A percentile compares a stretch with the other conserved stretches of the same genome.
These are phyloP conservation scores for Plasmodium vivax DNA, from an alignment of 169 alveolate genomes.

Conservation along the genomic window DNA sequence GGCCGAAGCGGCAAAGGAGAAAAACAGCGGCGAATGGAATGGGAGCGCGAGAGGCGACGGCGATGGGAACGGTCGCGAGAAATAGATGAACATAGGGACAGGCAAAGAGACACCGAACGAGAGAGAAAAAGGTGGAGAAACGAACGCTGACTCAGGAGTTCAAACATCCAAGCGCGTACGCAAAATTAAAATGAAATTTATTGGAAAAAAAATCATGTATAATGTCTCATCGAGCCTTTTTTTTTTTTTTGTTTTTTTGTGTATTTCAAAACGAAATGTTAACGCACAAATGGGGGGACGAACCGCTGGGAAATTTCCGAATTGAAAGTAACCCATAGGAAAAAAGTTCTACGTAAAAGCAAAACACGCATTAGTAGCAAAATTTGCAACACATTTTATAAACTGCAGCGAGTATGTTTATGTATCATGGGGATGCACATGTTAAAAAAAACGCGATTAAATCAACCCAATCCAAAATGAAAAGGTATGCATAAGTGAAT, in stretches of 20 bases:
- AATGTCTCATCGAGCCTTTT: not conserved
- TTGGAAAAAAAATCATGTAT: not conserved
- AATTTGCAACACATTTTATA: not conserved
- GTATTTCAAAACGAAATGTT: not conserved
- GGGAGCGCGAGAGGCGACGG: not conserved
- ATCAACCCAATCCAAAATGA: not conserved
- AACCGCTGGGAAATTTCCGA: not conserved
- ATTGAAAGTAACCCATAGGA: not conserved
- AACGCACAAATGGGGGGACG: not conserved
- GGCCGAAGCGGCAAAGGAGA: not conserved
- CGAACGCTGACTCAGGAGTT: not conserved
- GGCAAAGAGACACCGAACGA: not conserved
- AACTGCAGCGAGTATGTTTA: not conserved
- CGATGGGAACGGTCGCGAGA: not conserved
- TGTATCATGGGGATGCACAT: not conserved
- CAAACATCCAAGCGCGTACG: not conserved
- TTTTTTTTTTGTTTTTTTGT: not conserved
- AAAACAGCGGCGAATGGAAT: not conserved
- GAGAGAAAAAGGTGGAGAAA: constrained; percentile 9
- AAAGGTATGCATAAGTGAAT: not conserved
- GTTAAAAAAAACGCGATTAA: not conserved
- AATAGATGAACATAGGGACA: constrained; percentile 17
- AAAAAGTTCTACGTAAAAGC: not conserved
- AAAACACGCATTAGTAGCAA: not conserved
- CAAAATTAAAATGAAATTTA: not conserved